These are phyloP conservation scores for Fusarium devonianum DNA, from an alignment of 2,329 filamentous ascomycete genomes.

Conservation along the genomic window DNA sequence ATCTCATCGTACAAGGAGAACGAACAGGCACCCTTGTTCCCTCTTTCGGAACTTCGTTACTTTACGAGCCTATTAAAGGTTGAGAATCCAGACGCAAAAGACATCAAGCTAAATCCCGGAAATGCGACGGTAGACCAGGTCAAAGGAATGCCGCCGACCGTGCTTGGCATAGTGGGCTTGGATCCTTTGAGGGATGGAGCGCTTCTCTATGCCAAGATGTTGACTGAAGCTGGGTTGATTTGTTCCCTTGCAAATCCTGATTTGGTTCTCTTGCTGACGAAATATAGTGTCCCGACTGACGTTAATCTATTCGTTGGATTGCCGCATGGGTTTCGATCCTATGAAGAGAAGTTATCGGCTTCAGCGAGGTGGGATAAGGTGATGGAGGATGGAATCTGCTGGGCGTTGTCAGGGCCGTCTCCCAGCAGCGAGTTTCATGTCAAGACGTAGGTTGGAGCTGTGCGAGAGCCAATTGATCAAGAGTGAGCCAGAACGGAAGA, in stretches of 20 bases:
- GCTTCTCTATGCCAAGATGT: constrained; percentile 53
- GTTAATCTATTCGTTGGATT: constrained; percentile 58
- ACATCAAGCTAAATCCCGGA: constrained; percentile 50
- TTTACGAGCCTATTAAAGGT: constrained; percentile 44
- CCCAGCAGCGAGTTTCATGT: constrained; percentile 14
- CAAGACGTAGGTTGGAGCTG: constrained; percentile 3
- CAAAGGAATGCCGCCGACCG: constrained; percentile 52
- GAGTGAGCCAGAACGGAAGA: too few species aligned
- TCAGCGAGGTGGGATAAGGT: constrained; percentile 53
- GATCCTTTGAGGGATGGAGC: constrained; percentile 60
- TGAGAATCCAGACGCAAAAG: constrained; percentile 32
- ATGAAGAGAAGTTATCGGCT: constrained; percentile 48
- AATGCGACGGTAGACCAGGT: constrained; percentile 45
- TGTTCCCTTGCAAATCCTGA: too few species aligned
- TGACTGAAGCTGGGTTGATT: constrained; percentile 54
- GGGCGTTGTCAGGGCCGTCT: constrained; percentile 39
- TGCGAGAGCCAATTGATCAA: too few species aligned
- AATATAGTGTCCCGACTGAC: constrained; percentile 55
- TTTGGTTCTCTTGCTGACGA: background rate
- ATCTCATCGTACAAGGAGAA: constrained; percentile 56
- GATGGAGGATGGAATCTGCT: constrained; percentile 52
- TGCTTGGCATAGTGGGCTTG: constrained; percentile 54
- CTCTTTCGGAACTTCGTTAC: constrained; percentile 37
- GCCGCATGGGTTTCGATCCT: constrained; percentile 58
- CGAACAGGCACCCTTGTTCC: constrained; percentile 57